Base-by-base conservation (phyloP, 352 stramenopile genomes). In the Phytopythium oedochilum region DNA sequence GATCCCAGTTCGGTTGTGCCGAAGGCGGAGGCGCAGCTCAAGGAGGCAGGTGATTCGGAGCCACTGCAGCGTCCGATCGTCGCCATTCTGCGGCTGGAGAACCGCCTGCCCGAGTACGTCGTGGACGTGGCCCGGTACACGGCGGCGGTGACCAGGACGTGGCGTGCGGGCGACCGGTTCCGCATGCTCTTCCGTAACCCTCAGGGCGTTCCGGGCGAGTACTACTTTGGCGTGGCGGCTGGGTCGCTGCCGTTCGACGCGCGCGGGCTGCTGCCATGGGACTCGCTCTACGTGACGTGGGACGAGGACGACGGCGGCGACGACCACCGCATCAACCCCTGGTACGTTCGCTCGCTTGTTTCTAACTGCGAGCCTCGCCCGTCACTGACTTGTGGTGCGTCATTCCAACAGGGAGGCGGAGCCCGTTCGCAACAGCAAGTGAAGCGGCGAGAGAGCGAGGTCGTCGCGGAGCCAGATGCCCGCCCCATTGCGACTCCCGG, bases 291-390 rank as follows among this genome's bases (percentile, higher is more conserved):
- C 20, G 75, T 94, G 57, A 86, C 83, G 39, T 94, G 83, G 83
- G 81, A 94, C 44, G 80, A 93, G 81, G 81, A 92, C 54, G 84
- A 92, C 45, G 84, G 84, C 29, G 84, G 78, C 22, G 78, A 89
- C 36, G 78, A 92, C 61, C 89, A 78, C 60, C 75, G 82, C 45
- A 87, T 94, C 54, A 94, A 94, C 46, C 84, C 84, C 48, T 94
- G 84, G 84, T 94, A 73, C 56, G 78, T 76, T 43, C 28, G 36
- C 12, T 53, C 20, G 5, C 28, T 8, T 38, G 29, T 28, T 12
- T 3, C 5, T 25, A 34, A 23, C n/a, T n/a, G n/a, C n/a, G n/a
- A n/a, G n/a, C n/a, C n/a, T n/a, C n/a, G 29, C 29, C 10, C 29
- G 29, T 34, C 29, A 18, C 26, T 52, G 20, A 36, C 25, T 38